phyloP scores from a whole-genome alignment of 768 basidiomycete genomes.

The Suillus discolor region DNA sequence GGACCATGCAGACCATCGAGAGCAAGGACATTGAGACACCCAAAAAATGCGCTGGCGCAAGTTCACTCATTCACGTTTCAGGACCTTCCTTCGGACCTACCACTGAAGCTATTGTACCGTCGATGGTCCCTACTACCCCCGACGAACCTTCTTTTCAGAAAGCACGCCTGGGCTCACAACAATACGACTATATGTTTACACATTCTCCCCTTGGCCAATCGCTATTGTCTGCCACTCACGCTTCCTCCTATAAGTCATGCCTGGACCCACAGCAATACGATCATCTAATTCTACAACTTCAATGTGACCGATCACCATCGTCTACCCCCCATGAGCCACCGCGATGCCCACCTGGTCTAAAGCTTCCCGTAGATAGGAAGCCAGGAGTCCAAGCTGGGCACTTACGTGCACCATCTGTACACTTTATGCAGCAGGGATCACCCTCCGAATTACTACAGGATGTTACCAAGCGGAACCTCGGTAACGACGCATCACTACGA shows the following conservation, averaged over 20 bases:
- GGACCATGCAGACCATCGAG: not conserved
- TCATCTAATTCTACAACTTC: not conserved
- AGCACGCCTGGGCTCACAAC: not conserved
- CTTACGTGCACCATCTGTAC: no score
- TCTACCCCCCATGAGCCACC: not conserved
- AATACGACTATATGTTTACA: not conserved
- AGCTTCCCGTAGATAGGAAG: not conserved
- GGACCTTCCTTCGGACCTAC: not conserved
- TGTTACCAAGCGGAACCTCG: not conserved
- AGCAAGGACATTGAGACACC: not conserved
- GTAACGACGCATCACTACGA: not conserved
- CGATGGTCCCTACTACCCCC: not conserved
- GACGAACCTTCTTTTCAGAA: no score
- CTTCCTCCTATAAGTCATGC: not conserved
- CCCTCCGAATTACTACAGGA: not conserved
- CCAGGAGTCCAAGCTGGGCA: not conserved
- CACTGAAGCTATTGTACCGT: not conserved
- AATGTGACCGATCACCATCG: not conserved
- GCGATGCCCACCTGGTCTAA: not conserved
- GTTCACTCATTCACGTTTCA: not conserved
- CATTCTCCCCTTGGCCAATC: not conserved
- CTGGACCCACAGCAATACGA: not conserved
- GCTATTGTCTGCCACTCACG: not conserved
- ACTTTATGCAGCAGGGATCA: not conserved
- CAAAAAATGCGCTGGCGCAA: not conserved